phyloP scores from a whole-genome alignment of 202 grass and related monocot species.

The Musa balbisiana region DNA sequence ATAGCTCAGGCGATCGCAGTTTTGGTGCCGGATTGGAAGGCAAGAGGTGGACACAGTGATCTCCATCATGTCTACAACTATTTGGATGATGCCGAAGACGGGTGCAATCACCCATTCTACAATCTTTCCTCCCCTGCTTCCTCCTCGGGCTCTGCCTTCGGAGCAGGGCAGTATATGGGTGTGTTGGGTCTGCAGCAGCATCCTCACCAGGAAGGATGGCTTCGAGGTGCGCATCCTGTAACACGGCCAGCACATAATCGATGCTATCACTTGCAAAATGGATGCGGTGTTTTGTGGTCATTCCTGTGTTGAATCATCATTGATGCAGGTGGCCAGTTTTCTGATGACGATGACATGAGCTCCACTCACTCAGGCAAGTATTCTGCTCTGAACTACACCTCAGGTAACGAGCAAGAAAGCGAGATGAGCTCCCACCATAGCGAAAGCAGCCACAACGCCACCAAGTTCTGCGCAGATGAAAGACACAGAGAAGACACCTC shows the following conservation, averaged over 20 bases:
- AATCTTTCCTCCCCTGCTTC: slow-evolving; percentile 54
- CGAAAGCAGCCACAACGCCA: slow-evolving; percentile 8
- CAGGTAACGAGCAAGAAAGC: slow-evolving; percentile 30
- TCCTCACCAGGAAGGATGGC: slow-evolving; percentile 12
- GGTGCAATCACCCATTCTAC: slow-evolving; percentile 46
- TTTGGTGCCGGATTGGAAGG: slow-evolving; percentile 46
- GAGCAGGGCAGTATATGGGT: slow-evolving; percentile 1
- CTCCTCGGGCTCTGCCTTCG: slow-evolving; percentile 41
- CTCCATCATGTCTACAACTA: slow-evolving; percentile 48
- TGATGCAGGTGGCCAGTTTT: slow-evolving; percentile 35
- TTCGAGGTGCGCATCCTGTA: slow-evolving; percentile 23
- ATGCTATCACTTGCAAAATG: slow-evolving; percentile 65
- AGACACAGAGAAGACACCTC: not conserved
- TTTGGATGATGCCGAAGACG: slow-evolving; percentile 28
- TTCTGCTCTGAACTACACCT: slow-evolving; percentile 41
- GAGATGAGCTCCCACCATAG: slow-evolving; percentile 1
- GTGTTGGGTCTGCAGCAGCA: slow-evolving; percentile 12
- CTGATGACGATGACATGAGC: slow-evolving; percentile 61
- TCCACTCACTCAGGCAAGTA: slow-evolving; percentile 61
- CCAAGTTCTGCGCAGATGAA: slow-evolving; percentile 26
- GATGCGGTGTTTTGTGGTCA: slow-evolving; percentile 25
- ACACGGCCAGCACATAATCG: not conserved
- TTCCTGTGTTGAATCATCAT: slow-evolving; percentile 8
- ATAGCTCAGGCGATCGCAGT: slow-evolving; percentile 54
- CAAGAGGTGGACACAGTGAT: slow-evolving; percentile 12